These are phyloP conservation scores for Fusarium pseudograminearum DNA, from an alignment of 2,329 filamentous ascomycete genomes.

Conservation along the genomic window DNA sequence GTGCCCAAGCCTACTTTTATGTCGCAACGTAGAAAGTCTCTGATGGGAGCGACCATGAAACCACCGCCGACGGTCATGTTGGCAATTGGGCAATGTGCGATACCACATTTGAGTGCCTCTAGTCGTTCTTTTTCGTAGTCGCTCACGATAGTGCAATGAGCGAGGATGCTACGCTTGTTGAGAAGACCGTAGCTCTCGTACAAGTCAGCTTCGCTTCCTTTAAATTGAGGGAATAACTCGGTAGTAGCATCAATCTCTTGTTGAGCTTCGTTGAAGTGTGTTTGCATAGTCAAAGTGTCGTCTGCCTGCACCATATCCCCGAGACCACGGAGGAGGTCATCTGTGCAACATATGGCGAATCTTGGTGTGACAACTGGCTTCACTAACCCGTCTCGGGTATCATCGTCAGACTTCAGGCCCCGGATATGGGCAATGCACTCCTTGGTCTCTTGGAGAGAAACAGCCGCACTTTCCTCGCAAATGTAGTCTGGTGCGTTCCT, in stretches of 20 bases:
- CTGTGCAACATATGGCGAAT: conserved; percentile 25
- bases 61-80: conserved; percentile 24
- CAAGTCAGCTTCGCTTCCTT: conserved; percentile 17
- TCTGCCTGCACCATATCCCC: conserved; percentile 14
- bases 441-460: conserved; percentile 13
- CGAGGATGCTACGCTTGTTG: conserved; percentile 18
- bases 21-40: conserved; percentile 8
- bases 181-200: conserved; percentile 19
- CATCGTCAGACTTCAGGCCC: neutral
- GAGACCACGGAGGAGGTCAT: conserved; percentile 17
- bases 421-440: conserved; percentile 17
- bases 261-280: conserved; percentile 28
- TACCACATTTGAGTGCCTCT: neutral
- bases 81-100: conserved; percentile 19
- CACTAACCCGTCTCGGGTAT: neutral
- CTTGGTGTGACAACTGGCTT: conserved; percentile 19
- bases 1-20: conserved; percentile 22
- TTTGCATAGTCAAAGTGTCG: conserved; percentile 15
- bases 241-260: conserved; percentile 20
- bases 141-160: conserved; percentile 25
- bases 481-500: conserved; percentile 22
- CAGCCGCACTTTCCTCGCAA: neutral
- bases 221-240: conserved; percentile 11
- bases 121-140: conserved; percentile 14
- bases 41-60: conserved; percentile 21